A percentile compares a stretch with the other conserved stretches of the same genome.
Evolutionary conservation across 139 green algal species (phyloP).

Genomic region (Gonium pectorale): DNA sequence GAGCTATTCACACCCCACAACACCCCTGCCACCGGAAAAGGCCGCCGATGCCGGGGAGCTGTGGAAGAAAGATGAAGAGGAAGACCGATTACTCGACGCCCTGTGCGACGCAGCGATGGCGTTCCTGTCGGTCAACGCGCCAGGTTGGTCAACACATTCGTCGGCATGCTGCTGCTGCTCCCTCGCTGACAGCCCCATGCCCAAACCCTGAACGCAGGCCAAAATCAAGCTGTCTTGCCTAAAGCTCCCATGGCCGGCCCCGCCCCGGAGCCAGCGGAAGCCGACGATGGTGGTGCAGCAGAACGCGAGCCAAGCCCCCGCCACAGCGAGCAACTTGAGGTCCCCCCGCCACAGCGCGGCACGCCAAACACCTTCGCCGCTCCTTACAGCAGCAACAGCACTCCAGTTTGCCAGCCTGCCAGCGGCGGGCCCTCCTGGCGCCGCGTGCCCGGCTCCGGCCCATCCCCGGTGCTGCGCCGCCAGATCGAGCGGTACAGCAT

Average conservation of each 20-base stretch:
- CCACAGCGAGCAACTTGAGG: not conserved
- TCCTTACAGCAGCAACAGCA: not conserved
- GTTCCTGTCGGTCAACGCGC: not conserved
- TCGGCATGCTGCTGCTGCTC: not conserved
- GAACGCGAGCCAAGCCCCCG: not conserved
- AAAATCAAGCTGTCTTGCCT: not conserved
- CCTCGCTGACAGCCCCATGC: not conserved
- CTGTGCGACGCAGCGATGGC: not conserved
- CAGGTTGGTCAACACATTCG: too few relatives aligned
- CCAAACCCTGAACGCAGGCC: not conserved
- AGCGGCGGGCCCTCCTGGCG: not conserved
- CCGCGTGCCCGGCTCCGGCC: not conserved
- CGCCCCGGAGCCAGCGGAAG: not conserved
- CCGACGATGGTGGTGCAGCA: not conserved
- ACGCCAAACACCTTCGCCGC: not conserved
- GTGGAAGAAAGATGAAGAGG: not conserved
- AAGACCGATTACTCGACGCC: not conserved
- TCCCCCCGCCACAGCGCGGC: not conserved
- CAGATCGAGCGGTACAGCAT: conserved; percentile 11
- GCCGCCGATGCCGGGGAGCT: too few relatives aligned
- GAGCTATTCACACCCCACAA: not conserved
- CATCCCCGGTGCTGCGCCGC: not conserved
- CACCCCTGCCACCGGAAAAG: not conserved
- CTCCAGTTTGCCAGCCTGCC: not conserved
- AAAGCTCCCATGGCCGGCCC: not conserved